phyloP scores from a whole-genome alignment of 164 flowering plant species.

The Euptelea pleiosperma region DNA sequence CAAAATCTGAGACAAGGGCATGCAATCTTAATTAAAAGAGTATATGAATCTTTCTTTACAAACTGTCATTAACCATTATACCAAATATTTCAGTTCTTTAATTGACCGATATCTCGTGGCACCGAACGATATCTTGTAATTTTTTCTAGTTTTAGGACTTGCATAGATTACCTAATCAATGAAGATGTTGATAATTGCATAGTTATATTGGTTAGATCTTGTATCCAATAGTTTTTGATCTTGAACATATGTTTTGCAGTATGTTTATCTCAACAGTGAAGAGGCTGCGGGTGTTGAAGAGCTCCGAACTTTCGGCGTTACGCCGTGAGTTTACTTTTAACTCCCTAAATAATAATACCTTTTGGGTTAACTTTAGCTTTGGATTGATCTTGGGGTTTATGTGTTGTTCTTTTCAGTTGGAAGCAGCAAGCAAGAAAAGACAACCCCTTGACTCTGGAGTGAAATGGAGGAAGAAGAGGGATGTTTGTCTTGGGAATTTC shows the following conservation, averaged over 20 bases:
- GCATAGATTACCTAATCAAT: background rate
- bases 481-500: background rate
- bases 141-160: too few species aligned
- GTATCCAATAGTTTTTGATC: background rate
- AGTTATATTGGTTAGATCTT: background rate
- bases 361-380: background rate
- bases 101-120: too few species aligned
- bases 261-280: conserved; percentile 59
- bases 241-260: conserved; percentile 24
- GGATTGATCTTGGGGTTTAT: background rate
- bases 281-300: conserved; percentile 55
- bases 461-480: conserved; percentile 4
- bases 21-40: background rate
- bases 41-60: conserved; percentile 1
- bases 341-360: background rate
- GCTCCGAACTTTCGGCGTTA: conserved; percentile 36
- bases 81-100: too few species aligned
- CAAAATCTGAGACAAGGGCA: background rate
- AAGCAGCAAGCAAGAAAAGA: conserved; percentile 20
- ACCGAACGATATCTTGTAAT: background rate
- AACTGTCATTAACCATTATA: background rate
- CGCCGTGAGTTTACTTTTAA: conserved; percentile 28
- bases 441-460: conserved; percentile 14
- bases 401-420: conserved; percentile 21
- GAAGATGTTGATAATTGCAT: background rate